Percentiles rank a stretch among this genome's conserved stretches.
These are phyloP conservation scores for Solanum chilense DNA, from an alignment of 257 asterid genomes.

Conservation along the genomic window DNA sequence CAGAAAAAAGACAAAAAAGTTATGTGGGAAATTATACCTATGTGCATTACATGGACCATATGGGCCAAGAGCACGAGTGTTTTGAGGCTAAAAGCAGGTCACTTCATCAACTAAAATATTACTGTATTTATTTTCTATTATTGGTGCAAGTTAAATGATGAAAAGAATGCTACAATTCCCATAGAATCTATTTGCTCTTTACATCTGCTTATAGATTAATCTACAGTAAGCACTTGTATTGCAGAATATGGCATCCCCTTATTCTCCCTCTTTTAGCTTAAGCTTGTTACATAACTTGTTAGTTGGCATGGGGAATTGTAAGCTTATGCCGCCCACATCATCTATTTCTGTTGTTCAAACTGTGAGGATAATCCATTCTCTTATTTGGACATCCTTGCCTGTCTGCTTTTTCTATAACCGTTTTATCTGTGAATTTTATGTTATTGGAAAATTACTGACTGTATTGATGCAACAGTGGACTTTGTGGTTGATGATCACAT, in stretches of 20 bases:
- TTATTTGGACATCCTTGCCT: neutral
- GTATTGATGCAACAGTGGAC: slow-evolving; percentile 39
- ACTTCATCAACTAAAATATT: neutral
- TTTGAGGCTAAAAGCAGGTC: neutral
- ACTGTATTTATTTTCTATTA: neutral
- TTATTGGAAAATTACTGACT: neutral
- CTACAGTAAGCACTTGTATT: neutral
- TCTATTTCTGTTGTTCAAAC: neutral
- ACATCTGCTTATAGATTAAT: neutral
- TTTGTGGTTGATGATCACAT: slow-evolving; percentile 68
- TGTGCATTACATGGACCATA: no score
- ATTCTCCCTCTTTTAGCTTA: neutral
- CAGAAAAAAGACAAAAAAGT: neutral
- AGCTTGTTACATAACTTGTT: neutral
- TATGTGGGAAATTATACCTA: neutral
- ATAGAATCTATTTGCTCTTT: neutral
- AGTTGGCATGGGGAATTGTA: neutral
- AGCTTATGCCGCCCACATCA: neutral
- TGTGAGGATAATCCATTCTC: neutral
- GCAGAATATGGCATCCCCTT: neutral
- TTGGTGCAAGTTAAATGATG: neutral
- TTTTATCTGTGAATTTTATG: neutral
- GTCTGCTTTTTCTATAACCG: neutral
- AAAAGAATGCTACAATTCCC: neutral
- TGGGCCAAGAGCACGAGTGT: neutral